Evolutionary conservation across 768 basidiomycete genomes (phyloP).

Genomic region (Serendipita indica): DNA sequence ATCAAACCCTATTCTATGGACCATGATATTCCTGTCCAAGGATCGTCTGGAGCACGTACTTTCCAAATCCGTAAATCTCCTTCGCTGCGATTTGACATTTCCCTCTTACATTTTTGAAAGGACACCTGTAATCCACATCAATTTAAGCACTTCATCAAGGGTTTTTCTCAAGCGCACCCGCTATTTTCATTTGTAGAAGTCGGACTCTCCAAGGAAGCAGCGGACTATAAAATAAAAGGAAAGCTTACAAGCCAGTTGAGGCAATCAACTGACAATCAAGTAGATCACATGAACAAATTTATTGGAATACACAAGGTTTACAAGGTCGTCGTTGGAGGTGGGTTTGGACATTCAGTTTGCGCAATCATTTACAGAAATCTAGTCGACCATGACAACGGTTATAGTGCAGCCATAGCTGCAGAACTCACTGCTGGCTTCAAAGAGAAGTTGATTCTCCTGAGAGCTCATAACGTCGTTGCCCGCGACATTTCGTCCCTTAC

Average conservation of each 20-base stretch:
- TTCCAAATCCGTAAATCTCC: neutral
- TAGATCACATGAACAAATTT: conserved; percentile 4
- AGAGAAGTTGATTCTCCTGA: neutral
- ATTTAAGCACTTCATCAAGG: conserved; percentile 51
- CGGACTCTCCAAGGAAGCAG: conserved; percentile 55
- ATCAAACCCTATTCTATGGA: neutral
- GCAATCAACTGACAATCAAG: neutral
- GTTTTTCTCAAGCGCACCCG: conserved; percentile 56
- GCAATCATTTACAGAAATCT: neutral
- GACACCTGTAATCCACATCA: conserved; percentile 18
- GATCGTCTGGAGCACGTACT: neutral
- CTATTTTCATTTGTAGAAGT: conserved; percentile 58
- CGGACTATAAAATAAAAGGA: conserved; percentile 67
- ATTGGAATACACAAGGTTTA: neutral
- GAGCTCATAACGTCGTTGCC: neutral
- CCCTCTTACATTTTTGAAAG: neutral
- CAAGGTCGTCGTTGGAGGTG: neutral
- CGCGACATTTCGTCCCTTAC: neutral
- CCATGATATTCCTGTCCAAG: conserved; percentile 7
- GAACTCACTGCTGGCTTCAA: conserved; percentile 6
- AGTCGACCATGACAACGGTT: conserved; percentile 8
- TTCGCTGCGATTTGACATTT: neutral
- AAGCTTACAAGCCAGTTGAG: conserved; percentile 6
- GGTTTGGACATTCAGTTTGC: neutral
- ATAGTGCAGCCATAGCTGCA: neutral